Percentiles rank a stretch among this genome's conserved stretches.
Evolutionary conservation across 2,329 filamentous ascomycete genomes (phyloP).

Genomic region (Ophiostoma sp.): DNA sequence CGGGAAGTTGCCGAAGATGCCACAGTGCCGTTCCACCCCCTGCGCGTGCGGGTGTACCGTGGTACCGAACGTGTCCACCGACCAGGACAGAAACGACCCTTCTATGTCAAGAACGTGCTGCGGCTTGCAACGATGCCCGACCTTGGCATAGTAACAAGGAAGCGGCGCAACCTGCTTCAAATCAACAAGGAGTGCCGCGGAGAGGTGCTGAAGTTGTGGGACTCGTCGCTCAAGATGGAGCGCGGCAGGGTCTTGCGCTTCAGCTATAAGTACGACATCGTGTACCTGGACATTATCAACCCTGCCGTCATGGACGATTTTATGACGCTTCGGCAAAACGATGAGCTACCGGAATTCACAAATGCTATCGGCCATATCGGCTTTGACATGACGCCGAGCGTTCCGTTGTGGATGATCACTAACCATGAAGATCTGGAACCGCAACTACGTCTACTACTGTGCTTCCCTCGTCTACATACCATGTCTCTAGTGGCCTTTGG

Average conservation of each 20-base stretch:
- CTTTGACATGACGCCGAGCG: slow-evolving; percentile 30
- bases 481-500: slow-evolving; percentile 29
- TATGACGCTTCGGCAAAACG: neutral
- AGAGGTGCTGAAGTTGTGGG: slow-evolving; percentile 25
- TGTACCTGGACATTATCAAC: slow-evolving; percentile 30
- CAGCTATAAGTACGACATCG: slow-evolving; percentile 21
- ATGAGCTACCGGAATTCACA: slow-evolving; percentile 23
- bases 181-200: slow-evolving; percentile 27
- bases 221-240: slow-evolving; percentile 14
- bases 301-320: slow-evolving; percentile 25
- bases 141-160: slow-evolving; percentile 19
- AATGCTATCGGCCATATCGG: slow-evolving; percentile 26
- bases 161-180: slow-evolving; percentile 24
- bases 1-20: slow-evolving; percentile 10
- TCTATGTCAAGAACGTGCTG: slow-evolving; percentile 4
- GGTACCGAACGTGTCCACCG: slow-evolving; percentile 21
- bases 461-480: slow-evolving; percentile 29
- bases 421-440: slow-evolving; percentile 26
- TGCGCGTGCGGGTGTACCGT: slow-evolving; percentile 30
- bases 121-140: slow-evolving; percentile 29
- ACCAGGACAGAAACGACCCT: neutral
- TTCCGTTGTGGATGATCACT: slow-evolving; percentile 28
- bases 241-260: slow-evolving; percentile 24
- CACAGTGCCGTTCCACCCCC: slow-evolving; percentile 24
- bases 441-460: slow-evolving; percentile 26